Conservation (phyloP, 148 eudicot species). For the Vaccinium darrowii region DNA sequence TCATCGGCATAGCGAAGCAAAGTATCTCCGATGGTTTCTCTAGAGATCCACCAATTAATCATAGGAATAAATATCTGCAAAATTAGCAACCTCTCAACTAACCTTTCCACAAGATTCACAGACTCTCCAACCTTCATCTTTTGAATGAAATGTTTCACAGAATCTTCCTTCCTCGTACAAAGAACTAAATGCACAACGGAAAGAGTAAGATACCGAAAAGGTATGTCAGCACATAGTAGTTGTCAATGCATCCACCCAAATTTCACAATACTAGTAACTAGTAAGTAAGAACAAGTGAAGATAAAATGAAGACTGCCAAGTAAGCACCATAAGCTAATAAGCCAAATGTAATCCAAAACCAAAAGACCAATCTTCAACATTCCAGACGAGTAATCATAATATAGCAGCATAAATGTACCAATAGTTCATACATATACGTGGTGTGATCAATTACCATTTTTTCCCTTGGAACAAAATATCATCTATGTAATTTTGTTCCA, state of each 20-base stretch:
- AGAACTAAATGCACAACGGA: conserved; percentile 30
- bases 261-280: neutral
- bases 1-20: neutral
- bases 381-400: neutral
- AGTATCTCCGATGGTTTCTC: neutral
- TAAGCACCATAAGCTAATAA: neutral
- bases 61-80: neutral
- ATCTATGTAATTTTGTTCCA: neutral
- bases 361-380: neutral
- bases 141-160: conserved; percentile 43
- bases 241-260: neutral
- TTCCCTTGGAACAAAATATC: neutral
- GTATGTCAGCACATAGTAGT: neutral
- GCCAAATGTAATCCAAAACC: neutral
- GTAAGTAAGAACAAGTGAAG: neutral
- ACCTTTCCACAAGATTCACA: conserved; percentile 54
- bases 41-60: neutral
- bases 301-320: neutral
- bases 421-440: neutral
- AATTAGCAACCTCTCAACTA: conserved; percentile 16
- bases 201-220: conserved; percentile 4
- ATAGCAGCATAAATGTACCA: neutral
- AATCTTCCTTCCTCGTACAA: conserved; percentile 41
- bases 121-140: conserved; percentile 52
- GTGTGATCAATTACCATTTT: neutral